A percentile compares a stretch with the other conserved stretches of the same genome.
Evolutionary conservation across 371 early-diverging fungal species (phyloP).

Genomic region (Mortierella sp.): DNA sequence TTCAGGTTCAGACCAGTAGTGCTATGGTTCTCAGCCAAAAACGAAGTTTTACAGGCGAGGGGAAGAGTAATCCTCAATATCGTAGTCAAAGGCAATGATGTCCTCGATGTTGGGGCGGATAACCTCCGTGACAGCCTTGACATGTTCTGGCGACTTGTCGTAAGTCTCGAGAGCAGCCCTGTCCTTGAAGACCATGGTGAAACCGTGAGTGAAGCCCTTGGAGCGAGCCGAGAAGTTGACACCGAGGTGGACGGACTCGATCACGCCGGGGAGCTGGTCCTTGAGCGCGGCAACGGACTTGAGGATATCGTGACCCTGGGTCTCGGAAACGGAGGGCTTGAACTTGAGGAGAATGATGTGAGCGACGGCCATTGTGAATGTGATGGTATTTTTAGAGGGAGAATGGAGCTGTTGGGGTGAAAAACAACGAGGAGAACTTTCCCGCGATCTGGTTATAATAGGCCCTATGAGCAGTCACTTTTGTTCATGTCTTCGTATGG

Average conservation of each 20-base stretch:
- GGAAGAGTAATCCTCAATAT: constrained; percentile 28
- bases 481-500: too few species aligned
- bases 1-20: not conserved
- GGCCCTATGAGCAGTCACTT: too few species aligned
- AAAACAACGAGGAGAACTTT: too few species aligned
- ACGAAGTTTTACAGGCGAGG: constrained; percentile 25
- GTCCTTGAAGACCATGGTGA: constrained; percentile 51
- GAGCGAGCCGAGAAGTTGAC: constrained; percentile 44
- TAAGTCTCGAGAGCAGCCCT: constrained; percentile 40
- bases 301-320: constrained; percentile 37
- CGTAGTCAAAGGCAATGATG: constrained; percentile 41
- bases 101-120: constrained; percentile 49
- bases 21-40: not conserved
- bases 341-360: constrained; percentile 49
- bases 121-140: constrained; percentile 25
- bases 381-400: not conserved
- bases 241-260: constrained; percentile 52
- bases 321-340: constrained; percentile 32
- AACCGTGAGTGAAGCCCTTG: constrained; percentile 42
- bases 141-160: constrained; percentile 40
- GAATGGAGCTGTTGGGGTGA: not conserved
- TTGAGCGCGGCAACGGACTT: constrained; percentile 37
- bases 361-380: constrained; percentile 27
- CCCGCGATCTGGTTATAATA: too few species aligned
- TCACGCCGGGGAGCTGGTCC: constrained; percentile 30